These are phyloP conservation scores for Candida cerambycidarum DNA, from an alignment of 805 yeast genomes.

Conservation along the genomic window DNA sequence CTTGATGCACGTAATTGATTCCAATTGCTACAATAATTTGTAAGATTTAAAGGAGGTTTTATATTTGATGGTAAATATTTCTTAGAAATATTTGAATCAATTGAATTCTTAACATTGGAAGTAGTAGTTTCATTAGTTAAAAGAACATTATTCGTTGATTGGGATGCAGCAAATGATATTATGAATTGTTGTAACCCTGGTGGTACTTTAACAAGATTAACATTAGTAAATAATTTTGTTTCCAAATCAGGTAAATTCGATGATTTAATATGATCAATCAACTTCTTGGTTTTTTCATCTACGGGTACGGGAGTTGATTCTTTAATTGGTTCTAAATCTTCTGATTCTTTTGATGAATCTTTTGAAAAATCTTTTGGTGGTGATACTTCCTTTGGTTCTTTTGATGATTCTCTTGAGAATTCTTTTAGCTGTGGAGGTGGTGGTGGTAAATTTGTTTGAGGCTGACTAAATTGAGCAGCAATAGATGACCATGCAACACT, in stretches of 20 bases:
- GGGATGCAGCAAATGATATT: constrained; percentile 35
- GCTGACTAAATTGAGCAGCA: constrained; percentile 37
- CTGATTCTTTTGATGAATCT: neutral
- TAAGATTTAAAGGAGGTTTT: constrained; percentile 36
- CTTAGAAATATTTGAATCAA: constrained; percentile 23
- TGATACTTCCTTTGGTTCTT: constrained; percentile 3
- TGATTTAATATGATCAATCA: constrained; percentile 3
- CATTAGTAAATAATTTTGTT: constrained; percentile 34
- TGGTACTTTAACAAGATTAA: constrained; percentile 33
- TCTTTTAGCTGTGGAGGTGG: neutral
- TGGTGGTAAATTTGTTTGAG: no score
- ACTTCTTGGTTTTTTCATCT: neutral
- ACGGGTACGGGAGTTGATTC: constrained; percentile 4
- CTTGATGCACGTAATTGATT: constrained; percentile 35
- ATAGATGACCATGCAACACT: constrained; percentile 60
- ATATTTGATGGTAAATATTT: constrained; percentile 33
- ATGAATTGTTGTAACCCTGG: constrained; percentile 45
- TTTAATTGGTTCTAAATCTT: neutral
- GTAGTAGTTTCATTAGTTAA: constrained; percentile 12
- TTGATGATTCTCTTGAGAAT: neutral
- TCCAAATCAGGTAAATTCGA: constrained; percentile 33
- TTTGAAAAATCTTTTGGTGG: constrained; percentile 2
- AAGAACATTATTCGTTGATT: constrained; percentile 10
- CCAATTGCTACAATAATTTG: constrained; percentile 41
- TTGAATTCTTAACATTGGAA: constrained; percentile 14